Evolutionary conservation across 768 basidiomycete species (phyloP).

Genomic region (Pisolithus marmoratus): DNA sequence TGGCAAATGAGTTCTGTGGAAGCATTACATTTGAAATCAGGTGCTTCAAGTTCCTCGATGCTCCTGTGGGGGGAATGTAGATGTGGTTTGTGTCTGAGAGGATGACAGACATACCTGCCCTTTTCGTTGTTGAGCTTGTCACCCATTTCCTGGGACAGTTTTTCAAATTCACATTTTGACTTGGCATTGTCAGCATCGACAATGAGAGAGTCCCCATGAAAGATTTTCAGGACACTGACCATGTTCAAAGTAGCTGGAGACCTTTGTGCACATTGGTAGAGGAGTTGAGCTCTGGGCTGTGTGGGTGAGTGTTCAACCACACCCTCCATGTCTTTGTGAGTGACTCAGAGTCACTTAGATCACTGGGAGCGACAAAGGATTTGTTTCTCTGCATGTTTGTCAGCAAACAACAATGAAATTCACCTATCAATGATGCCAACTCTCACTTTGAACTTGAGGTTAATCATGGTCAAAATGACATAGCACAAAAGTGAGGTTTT

Average conservation of each 20-base stretch:
- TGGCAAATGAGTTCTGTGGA: constrained; percentile 76
- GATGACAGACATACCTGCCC: constrained; percentile 58
- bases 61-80: constrained; percentile 41
- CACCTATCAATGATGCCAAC: constrained; percentile 7
- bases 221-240: constrained; percentile 89
- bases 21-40: constrained; percentile 74
- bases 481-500: too few species aligned
- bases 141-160: constrained; percentile 82
- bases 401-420: constrained; percentile 7
- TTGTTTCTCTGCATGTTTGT: constrained; percentile 70
- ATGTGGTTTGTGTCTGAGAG: constrained; percentile 5
- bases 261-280: constrained; percentile 89
- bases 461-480: too few species aligned
- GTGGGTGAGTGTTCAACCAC: background rate
- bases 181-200: constrained; percentile 88
- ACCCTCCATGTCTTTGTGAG: constrained; percentile 92
- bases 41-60: constrained; percentile 81
- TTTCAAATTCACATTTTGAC: constrained; percentile 84
- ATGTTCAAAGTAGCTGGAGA: constrained; percentile 85
- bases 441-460: constrained; percentile 82
- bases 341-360: constrained; percentile 78
- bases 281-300: too few species aligned
- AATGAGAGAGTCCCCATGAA: constrained; percentile 85
- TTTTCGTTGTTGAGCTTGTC: constrained; percentile 93
- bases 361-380: constrained; percentile 90